phyloP scores from a whole-genome alignment of 2,329 filamentous ascomycete species.

The Ceratocystis papillata region DNA sequence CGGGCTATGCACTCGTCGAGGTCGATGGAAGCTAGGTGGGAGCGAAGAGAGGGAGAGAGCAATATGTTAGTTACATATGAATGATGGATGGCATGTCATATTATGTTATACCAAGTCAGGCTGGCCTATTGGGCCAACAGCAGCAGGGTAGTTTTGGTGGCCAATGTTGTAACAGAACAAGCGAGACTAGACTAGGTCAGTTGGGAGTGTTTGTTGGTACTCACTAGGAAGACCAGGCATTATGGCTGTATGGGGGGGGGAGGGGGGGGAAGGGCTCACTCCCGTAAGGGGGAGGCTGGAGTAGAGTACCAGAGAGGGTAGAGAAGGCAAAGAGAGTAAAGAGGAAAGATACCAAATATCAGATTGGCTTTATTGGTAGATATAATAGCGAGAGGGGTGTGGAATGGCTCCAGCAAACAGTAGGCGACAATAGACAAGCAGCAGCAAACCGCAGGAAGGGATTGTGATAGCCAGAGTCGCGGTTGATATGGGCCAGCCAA shows the following conservation, averaged over 20 bases:
- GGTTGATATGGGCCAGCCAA: conserved; percentile 7
- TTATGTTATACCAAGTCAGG: too few species aligned
- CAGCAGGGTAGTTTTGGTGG: background rate
- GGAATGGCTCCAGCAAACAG: background rate
- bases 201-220: background rate
- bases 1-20: conserved; percentile 97
- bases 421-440: too few species aligned
- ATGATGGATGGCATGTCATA: background rate
- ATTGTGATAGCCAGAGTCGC: background rate
- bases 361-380: background rate
- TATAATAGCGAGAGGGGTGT: background rate
- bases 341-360: background rate
- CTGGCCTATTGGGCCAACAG: background rate
- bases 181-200: background rate
- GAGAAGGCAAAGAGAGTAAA: background rate
- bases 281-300: conserved; percentile 7
- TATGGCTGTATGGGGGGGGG: background rate
- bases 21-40: conserved; percentile 70
- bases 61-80: background rate
- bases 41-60: conserved; percentile 1
- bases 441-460: background rate
- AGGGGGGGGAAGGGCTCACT: background rate
- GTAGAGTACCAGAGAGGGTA: conserved; percentile 1
- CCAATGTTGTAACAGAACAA: background rate
- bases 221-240: conserved; percentile 24